Base-by-base conservation (phyloP, 768 basidiomycete species). In the Leccinellum luteum region DNA sequence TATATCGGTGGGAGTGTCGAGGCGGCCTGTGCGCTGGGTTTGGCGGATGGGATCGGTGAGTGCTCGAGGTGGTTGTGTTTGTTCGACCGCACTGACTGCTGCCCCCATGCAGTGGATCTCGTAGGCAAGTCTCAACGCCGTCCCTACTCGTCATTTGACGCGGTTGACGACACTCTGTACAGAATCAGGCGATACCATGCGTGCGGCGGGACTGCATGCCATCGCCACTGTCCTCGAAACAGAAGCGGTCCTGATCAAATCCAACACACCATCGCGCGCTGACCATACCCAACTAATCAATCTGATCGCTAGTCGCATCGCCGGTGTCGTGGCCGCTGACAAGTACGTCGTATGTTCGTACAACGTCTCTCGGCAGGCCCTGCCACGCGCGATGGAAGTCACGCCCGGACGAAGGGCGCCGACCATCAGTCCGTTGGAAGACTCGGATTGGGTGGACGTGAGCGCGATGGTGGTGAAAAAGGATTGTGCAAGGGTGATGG, bases 161-260 rank as follows among this genome's bases (percentile, higher is more conserved):
- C 10, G 3, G 32, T 19, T 10, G 15, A 27, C 35, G 14, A 13
- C n/a, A 41, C 38, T 27, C n/a, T 4, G 9, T 27, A 41, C 69
- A 95, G 96, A 98, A 76, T 99, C 96, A 17, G 97, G 97, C 44
- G 97, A 99, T 67, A 99, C 97, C 8, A 99, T 99, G 97, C 92
- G 96, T 32, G 97, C 96, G 25, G 95, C 95, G 0, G 97, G 96
- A 35, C 79, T 98, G 55, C 91, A 91, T 71, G 86, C 96, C 41
- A 98, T 99, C 66, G 89, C 87, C 14, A 98, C 94, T 10, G 71
- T 99, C 12, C 82, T 99, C 54, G 73, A 86, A 41, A 85, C 89
- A 1, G 90, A 99, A 75, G 95, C 96, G 12, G 92, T 98, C 53
- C 85, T 99, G 34, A 97, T 99, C 79, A 90, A 86, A 60, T 92